These are phyloP conservation scores for Saccharomyces kudriavzevii DNA, from an alignment of 805 yeast species.

Conservation along the genomic window DNA sequence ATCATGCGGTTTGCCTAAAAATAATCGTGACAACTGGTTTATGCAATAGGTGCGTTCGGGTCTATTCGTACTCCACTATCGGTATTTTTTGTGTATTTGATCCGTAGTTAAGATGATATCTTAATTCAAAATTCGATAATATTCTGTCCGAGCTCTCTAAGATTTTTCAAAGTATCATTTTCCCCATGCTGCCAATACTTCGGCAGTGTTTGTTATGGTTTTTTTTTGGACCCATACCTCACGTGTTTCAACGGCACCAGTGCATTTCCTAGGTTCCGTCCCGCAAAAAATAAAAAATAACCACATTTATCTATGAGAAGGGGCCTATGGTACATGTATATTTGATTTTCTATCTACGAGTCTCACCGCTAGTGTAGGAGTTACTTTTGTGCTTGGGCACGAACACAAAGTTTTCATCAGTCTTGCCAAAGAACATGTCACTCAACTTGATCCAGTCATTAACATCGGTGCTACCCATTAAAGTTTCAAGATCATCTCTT, in stretches of 20 bases:
- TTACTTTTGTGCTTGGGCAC: conserved; percentile 94
- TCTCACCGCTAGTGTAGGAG: conserved; percentile 40
- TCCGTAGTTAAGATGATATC: no score
- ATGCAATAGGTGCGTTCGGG: no score
- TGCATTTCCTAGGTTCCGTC: neutral
- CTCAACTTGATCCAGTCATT: conserved; percentile 93
- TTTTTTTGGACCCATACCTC: neutral
- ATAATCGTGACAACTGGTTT: neutral
- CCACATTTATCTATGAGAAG: neutral
- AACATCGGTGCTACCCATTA: conserved; percentile 76
- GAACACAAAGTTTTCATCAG: conserved; percentile 64
- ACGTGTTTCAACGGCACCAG: neutral
- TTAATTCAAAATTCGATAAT: neutral
- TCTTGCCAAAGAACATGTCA: conserved; percentile 91
- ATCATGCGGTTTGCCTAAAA: neutral
- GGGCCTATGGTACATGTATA: neutral
- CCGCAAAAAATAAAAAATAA: neutral
- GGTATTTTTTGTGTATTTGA: no score
- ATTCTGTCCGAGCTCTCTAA: neutral
- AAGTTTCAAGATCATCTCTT: conserved; percentile 84
- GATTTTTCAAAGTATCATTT: neutral
- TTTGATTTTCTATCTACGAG: neutral
- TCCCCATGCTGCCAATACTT: neutral
- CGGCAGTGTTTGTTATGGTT: neutral
- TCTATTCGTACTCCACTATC: no score